Evolutionary conservation across 768 basidiomycete species (phyloP).

Genomic region (Calocybe gangraenosa): DNA sequence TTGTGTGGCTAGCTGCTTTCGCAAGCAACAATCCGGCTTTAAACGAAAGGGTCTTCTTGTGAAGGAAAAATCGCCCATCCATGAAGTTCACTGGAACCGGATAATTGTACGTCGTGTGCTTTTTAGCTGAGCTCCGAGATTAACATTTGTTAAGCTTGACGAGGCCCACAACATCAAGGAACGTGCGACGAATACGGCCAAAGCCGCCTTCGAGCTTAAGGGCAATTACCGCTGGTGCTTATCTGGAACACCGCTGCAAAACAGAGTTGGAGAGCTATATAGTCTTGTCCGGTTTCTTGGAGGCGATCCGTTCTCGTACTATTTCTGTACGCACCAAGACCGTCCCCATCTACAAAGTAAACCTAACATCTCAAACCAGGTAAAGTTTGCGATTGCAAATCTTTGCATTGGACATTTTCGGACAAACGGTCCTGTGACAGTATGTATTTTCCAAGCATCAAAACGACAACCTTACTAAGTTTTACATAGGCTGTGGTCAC

Average conservation of each 20-base stretch:
- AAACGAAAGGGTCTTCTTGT: conserved; percentile 79
- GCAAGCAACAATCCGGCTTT: conserved; percentile 91
- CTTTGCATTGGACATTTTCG: conserved; percentile 89
- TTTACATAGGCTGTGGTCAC: conserved; percentile 66
- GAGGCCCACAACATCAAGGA: conserved; percentile 99
- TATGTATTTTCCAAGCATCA: conserved; percentile 25
- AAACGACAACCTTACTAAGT: background rate
- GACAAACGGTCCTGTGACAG: conserved; percentile 83
- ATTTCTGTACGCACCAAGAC: conserved; percentile 64
- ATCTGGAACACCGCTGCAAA: conserved; percentile 94
- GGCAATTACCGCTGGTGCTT: conserved; percentile 90
- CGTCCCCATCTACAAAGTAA: background rate
- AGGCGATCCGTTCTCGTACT: conserved; percentile 89
- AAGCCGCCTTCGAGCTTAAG: conserved; percentile 89
- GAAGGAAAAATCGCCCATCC: conserved; percentile 85
- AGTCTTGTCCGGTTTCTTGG: conserved; percentile 90
- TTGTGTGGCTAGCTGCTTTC: conserved; percentile 58
- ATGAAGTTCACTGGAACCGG: conserved; percentile 81
- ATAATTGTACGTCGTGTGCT: conserved; percentile 49
- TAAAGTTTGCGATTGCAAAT: conserved; percentile 92
- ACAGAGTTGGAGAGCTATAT: conserved; percentile 98
- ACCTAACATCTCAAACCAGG: conserved; percentile 36
- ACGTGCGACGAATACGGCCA: conserved; percentile 89
- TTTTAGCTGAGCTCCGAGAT: background rate
- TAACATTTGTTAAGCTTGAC: conserved; percentile 56